Conservation (phyloP, 2,329 filamentous ascomycete species). For the Thelonectria blattea region DNA sequence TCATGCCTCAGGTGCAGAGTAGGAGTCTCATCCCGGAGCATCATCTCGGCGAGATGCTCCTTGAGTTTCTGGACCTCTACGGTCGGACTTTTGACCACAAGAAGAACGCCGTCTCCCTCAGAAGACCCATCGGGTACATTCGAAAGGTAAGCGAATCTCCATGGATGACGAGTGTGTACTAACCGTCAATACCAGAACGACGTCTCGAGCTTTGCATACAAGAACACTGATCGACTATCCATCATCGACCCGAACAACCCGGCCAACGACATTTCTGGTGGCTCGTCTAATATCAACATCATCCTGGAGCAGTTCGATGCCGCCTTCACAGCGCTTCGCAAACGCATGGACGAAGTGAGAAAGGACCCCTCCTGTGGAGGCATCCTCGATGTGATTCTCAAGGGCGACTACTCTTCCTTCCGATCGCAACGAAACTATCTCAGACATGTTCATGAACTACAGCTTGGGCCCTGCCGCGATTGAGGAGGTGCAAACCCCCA, state of each 20-base stretch:
- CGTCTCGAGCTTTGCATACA: conserved; percentile 57
- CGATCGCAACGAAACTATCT: conserved; percentile 70
- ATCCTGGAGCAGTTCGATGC: conserved; percentile 74
- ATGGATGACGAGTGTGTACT: not conserved
- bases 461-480: conserved; percentile 43
- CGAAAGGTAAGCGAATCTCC: conserved; percentile 71
- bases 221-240: conserved; percentile 71
- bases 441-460: conserved; percentile 55
- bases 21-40: conserved; percentile 63
- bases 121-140: conserved; percentile 72
- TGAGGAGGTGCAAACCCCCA: conserved; percentile 19
- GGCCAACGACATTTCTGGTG: conserved; percentile 88
- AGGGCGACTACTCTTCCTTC: conserved; percentile 81
- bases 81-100: conserved; percentile 79
- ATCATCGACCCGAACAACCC: conserved; percentile 92
- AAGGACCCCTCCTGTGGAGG: conserved; percentile 37
- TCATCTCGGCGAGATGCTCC: conserved; percentile 79
- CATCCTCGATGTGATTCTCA: conserved; percentile 75
- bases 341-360: conserved; percentile 62
- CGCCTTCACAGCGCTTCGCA: conserved; percentile 63
- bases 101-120: conserved; percentile 74
- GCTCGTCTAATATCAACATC: conserved; percentile 71
- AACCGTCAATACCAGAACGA: conserved; percentile 44
- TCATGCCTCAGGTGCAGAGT: conserved; percentile 74
- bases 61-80: conserved; percentile 90